Percentiles rank a stretch among this genome's conserved stretches.
These are phyloP conservation scores for Mycena galopus DNA, from an alignment of 768 basidiomycete genomes.

Conservation along the genomic window DNA sequence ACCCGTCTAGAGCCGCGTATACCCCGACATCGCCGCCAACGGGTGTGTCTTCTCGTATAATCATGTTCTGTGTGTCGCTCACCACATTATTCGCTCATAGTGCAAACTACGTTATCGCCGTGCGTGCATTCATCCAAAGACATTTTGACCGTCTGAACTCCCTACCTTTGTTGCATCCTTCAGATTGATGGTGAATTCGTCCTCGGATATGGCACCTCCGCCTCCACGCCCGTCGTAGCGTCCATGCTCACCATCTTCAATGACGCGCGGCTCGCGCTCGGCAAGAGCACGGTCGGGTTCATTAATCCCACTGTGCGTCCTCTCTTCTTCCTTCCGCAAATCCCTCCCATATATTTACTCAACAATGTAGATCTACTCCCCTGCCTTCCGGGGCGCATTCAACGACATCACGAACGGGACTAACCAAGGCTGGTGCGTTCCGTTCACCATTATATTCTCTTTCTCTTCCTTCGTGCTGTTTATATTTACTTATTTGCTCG, in stretches of 20 bases:
- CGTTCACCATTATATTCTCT: neutral
- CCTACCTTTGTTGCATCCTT: neutral
- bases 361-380: conserved; percentile 57
- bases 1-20: conserved; percentile 52
- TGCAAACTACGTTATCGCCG: conserved; percentile 59
- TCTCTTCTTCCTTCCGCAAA: neutral
- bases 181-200: conserved; percentile 54
- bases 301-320: conserved; percentile 53
- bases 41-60: conserved; percentile 41
- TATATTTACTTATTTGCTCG: too few species aligned
- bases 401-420: conserved; percentile 62
- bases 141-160: neutral
- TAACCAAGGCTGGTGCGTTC: conserved; percentile 54
- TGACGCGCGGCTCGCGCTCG: conserved; percentile 58
- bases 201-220: conserved; percentile 63
- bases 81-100: conserved; percentile 37
- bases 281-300: conserved; percentile 62
- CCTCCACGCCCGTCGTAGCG: conserved; percentile 61
- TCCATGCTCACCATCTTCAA: conserved; percentile 65
- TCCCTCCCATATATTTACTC: too few species aligned
- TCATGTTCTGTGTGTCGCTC: neutral
- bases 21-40: conserved; percentile 63
- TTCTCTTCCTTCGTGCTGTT: neutral
- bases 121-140: conserved; percentile 39
- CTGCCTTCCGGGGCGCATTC: conserved; percentile 56